Conservation (phyloP, 768 basidiomycete species). For the Rhizopogon vesiculosus region DNA sequence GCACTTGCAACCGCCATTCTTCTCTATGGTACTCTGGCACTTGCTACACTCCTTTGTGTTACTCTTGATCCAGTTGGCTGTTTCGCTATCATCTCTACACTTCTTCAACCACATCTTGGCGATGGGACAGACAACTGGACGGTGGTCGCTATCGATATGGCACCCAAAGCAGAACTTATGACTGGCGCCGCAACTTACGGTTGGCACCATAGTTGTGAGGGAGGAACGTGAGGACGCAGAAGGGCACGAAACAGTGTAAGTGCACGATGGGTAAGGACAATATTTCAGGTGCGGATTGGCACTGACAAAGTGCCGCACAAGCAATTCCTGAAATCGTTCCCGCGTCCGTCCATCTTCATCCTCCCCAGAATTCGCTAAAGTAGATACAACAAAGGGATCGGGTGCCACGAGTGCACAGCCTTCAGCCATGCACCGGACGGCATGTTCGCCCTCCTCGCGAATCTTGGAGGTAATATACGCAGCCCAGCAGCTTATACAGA, state of each 20-base stretch:
- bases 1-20: conserved; percentile 99
- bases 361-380: conserved; percentile 33
- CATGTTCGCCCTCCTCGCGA: conserved; percentile 72
- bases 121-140: conserved; percentile 85
- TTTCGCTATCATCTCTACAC: conserved; percentile 96
- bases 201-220: conserved; percentile 80
- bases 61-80: conserved; percentile 99
- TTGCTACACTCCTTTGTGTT: conserved; percentile 98
- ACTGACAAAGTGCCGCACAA: conserved; percentile 86
- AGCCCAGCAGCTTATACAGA: conserved; percentile 81
- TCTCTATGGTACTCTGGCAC: conserved; percentile 98
- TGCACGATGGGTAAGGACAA: conserved; percentile 94
- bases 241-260: conserved; percentile 88
- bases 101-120: conserved; percentile 96
- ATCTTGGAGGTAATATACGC: conserved; percentile 80
- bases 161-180: conserved; percentile 97
- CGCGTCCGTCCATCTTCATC: conserved; percentile 46
- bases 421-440: conserved; percentile 78
- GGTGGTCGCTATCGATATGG: conserved; percentile 80
- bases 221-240: conserved; percentile 72
- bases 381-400: conserved; percentile 54
- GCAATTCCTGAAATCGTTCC: conserved; percentile 78
- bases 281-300: conserved; percentile 82
- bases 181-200: conserved; percentile 75
- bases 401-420: conserved; percentile 62